Evolutionary conservation across 2,329 filamentous ascomycete species (phyloP).

Genomic region (Aspergillus pseudoglaucus): DNA sequence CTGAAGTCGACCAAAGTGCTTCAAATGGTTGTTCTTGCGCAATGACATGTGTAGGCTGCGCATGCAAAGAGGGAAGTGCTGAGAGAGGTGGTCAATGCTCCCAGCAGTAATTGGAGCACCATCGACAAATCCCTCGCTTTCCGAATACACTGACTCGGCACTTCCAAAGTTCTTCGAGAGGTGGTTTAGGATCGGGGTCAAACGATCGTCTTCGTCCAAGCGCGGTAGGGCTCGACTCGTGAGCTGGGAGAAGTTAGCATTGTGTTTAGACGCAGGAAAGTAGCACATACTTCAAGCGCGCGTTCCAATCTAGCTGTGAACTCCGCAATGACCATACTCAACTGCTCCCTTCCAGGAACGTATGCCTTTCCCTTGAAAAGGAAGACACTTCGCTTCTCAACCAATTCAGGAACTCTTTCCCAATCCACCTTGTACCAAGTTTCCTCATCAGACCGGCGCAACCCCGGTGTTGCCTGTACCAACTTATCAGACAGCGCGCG

Average conservation of each 20-base stretch:
- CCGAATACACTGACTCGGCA: constrained; percentile 74
- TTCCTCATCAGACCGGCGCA: constrained; percentile 61
- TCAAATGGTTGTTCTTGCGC: constrained; percentile 81
- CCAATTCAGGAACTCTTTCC: constrained; percentile 83
- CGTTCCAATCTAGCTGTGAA: constrained; percentile 74
- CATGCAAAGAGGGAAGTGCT: constrained; percentile 91
- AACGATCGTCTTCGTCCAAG: constrained; percentile 90
- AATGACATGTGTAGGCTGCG: constrained; percentile 79
- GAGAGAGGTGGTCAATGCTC: constrained; percentile 71
- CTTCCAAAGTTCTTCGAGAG: constrained; percentile 95
- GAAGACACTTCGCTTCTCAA: constrained; percentile 72
- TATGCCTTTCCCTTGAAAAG: constrained; percentile 79
- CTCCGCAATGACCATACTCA: constrained; percentile 82
- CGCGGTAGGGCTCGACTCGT: constrained; percentile 86
- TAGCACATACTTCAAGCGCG: constrained; percentile 63
- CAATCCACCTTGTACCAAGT: constrained; percentile 96
- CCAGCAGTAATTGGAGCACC: constrained; percentile 70
- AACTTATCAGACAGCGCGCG: constrained; percentile 58
- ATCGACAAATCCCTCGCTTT: constrained; percentile 56
- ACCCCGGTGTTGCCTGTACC: constrained; percentile 48
- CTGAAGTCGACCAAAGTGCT: constrained; percentile 87
- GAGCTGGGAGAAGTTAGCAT: constrained; percentile 46
- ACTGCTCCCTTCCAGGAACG: constrained; percentile 78
- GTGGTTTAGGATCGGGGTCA: constrained; percentile 68
- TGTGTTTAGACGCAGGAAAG: constrained; percentile 5